Percentiles rank a stretch among this genome's conserved stretches.
phyloP scores from a whole-genome alignment of 768 basidiomycete species.

The Boletus speciosus region DNA sequence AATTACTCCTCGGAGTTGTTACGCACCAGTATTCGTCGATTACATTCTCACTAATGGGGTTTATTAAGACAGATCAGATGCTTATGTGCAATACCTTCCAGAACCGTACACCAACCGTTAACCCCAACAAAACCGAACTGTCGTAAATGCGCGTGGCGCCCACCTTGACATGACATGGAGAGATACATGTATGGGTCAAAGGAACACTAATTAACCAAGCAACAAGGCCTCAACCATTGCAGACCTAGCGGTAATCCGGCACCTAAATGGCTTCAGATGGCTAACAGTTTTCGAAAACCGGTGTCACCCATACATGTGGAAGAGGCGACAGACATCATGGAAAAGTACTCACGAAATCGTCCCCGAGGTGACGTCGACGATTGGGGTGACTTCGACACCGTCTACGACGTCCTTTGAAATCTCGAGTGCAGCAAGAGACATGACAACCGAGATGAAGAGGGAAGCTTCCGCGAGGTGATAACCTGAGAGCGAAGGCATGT shows the following conservation, averaged over 20 bases:
- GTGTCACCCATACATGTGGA: background rate
- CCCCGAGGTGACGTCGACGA: conserved; percentile 41
- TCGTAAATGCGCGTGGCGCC: too few species aligned
- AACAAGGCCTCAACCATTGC: conserved; percentile 33
- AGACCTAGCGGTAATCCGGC: conserved; percentile 51
- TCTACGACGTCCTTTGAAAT: conserved; percentile 40
- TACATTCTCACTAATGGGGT: too few species aligned
- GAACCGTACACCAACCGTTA: too few species aligned
- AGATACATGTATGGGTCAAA: too few species aligned
- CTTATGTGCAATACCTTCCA: too few species aligned
- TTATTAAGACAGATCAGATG: too few species aligned
- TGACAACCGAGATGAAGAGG: conserved; percentile 17
- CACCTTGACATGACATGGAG: too few species aligned
- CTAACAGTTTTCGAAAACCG: conserved; percentile 1
- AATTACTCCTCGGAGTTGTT: too few species aligned
- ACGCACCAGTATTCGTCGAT: too few species aligned
- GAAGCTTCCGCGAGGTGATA: background rate
- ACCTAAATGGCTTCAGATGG: conserved; percentile 56
- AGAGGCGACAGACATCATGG: too few species aligned
- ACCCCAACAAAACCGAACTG: too few species aligned
- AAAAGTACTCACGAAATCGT: conserved; percentile 39
- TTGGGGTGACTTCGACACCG: conserved; percentile 41
- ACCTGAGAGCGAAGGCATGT: background rate
- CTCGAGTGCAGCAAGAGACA: conserved; percentile 43
- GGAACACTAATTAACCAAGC: background rate